phyloP scores from a whole-genome alignment of 805 yeast species.

The Lipomyces kockii region DNA sequence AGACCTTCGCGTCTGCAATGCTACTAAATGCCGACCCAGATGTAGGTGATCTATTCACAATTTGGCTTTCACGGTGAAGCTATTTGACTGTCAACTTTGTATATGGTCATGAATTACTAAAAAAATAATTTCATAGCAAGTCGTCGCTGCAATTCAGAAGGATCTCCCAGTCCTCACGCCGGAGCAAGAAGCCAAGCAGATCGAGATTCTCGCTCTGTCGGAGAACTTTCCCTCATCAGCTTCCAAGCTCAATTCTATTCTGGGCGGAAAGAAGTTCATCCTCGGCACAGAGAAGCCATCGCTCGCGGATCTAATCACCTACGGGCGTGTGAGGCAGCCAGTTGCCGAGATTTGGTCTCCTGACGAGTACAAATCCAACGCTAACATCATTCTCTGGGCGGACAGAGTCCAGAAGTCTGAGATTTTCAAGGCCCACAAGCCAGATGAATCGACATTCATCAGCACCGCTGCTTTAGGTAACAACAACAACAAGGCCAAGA shows the following conservation, averaged over 20 bases:
- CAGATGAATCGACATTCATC: conserved; percentile 45
- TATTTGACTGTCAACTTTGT: not conserved
- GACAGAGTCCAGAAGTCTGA: conserved; percentile 78
- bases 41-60: conserved; percentile 12
- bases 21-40: conserved; percentile 30
- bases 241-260: conserved; percentile 65
- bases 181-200: conserved; percentile 66
- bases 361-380: conserved; percentile 62
- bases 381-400: conserved; percentile 93
- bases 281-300: conserved; percentile 66
- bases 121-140: conserved; percentile 16
- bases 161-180: conserved; percentile 45
- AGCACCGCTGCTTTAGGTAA: conserved; percentile 38
- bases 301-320: conserved; percentile 71
- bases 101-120: not conserved
- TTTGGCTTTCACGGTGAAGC: too few species aligned
- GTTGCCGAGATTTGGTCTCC: conserved; percentile 60
- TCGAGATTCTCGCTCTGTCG: conserved; percentile 82
- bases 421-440: conserved; percentile 51
- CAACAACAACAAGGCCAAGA: conserved; percentile 50
- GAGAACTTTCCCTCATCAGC: conserved; percentile 59
- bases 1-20: conserved; percentile 34
- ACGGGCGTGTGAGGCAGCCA: conserved; percentile 64
- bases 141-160: conserved; percentile 28
- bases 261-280: conserved; percentile 72